These are phyloP conservation scores for Suhomyces sp. DNA, from an alignment of 805 yeast species.

Conservation along the genomic window DNA sequence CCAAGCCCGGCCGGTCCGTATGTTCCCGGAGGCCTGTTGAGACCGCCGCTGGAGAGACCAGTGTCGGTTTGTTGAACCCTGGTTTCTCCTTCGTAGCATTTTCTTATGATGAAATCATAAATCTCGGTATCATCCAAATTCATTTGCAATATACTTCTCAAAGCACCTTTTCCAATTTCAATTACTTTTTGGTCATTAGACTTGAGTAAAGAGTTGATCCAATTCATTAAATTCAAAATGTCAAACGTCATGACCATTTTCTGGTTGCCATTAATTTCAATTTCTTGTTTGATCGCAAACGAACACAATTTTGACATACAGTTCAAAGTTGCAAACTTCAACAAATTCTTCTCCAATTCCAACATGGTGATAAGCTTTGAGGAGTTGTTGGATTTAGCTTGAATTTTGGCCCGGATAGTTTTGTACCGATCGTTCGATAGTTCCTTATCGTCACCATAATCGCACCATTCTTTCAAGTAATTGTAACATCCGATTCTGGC, in stretches of 20 bases:
- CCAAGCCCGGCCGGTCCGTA: no score
- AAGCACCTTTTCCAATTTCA: constrained; percentile 66
- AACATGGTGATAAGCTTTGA: constrained; percentile 39
- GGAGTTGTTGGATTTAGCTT: constrained; percentile 28
- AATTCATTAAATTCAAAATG: constrained; percentile 60
- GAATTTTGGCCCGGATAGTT: constrained; percentile 48
- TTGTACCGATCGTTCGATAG: constrained; percentile 67
- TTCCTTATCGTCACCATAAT: constrained; percentile 71
- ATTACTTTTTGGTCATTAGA: constrained; percentile 58
- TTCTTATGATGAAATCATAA: constrained; percentile 59
- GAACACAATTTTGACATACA: constrained; percentile 82
- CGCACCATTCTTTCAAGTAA: constrained; percentile 92
- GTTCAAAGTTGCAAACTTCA: constrained; percentile 71
- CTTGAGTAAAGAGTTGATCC: constrained; percentile 76
- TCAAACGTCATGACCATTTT: constrained; percentile 65
- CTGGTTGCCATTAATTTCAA: constrained; percentile 46
- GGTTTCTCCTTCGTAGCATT: constrained; percentile 67
- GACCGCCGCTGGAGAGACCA: no score
- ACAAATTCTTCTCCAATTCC: constrained; percentile 71
- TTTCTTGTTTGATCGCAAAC: constrained; percentile 61
- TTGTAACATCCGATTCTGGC: constrained; percentile 81
- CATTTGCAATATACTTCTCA: constrained; percentile 60
- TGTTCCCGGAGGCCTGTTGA: no score
- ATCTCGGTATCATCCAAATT: constrained; percentile 57
- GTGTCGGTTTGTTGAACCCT: constrained; percentile 49